phyloP scores from a whole-genome alignment of 345 rosid species.

The Noccaea caerulescens region DNA sequence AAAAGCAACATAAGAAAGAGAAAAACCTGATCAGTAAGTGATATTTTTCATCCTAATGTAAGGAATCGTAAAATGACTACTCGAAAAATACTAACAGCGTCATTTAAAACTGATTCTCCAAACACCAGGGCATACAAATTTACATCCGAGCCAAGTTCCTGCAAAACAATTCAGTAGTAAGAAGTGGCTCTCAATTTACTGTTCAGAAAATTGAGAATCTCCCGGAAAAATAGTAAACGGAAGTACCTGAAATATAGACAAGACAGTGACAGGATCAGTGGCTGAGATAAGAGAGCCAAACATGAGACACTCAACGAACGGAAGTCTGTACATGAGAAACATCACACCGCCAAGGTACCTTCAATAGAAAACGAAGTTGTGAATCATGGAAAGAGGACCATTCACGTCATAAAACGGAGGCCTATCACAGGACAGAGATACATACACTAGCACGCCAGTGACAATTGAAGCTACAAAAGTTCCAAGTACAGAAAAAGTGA shows the following conservation, averaged over 20 bases:
- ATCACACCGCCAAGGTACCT: constrained; percentile 90
- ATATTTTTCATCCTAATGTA: constrained; percentile 28
- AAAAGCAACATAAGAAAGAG: constrained; percentile 41
- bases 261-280: constrained; percentile 97
- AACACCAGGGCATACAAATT: constrained; percentile 97
- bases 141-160: constrained; percentile 96
- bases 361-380: constrained; percentile 32
- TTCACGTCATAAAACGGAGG: constrained; percentile 5
- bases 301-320: constrained; percentile 94
- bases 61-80: constrained; percentile 24
- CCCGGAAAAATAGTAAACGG: constrained; percentile 6
- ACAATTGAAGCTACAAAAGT: constrained; percentile 85
- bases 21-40: constrained; percentile 30
- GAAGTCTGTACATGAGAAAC: constrained; percentile 87
- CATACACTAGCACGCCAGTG: constrained; percentile 92
- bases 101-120: constrained; percentile 98
- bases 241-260: constrained; percentile 94
- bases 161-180: constrained; percentile 39
- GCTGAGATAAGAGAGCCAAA: constrained; percentile 99
- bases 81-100: constrained; percentile 67
- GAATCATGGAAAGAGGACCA: not conserved
- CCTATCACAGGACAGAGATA: constrained; percentile 31
- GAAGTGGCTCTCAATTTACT: not conserved
- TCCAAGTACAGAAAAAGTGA: constrained; percentile 86
- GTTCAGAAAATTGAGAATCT: not conserved